Percentiles rank a stretch among this genome's conserved stretches.
These are phyloP conservation scores for Mastigamoeba balamuthi DNA, from an alignment of 78 protist species.

Conservation along the genomic window DNA sequence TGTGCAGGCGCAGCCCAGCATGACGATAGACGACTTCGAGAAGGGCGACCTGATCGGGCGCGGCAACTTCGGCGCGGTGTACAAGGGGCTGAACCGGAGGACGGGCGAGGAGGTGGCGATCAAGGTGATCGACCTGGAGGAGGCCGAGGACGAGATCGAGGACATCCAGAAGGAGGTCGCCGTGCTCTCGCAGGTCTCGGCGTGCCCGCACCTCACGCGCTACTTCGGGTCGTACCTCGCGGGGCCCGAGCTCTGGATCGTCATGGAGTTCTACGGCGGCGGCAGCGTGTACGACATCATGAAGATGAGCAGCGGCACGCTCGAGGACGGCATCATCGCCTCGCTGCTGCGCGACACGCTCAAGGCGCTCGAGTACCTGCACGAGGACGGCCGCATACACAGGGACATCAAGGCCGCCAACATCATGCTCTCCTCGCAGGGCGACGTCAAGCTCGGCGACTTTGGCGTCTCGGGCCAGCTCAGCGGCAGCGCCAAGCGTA, in stretches of 20 bases:
- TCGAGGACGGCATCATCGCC: neutral
- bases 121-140: neutral
- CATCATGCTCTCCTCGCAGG: constrained; percentile 26
- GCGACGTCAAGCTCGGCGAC: constrained; percentile 35
- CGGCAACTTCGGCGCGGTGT: constrained; percentile 76
- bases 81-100: constrained; percentile 30
- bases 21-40: too few relatives aligned
- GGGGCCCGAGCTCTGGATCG: neutral
- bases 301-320: neutral
- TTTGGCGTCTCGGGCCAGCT: constrained; percentile 43
- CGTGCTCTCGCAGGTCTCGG: neutral
- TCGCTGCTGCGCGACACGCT: neutral
- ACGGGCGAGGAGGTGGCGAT: neutral
- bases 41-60: constrained; percentile 62
- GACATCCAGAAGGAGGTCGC: neutral
- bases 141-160: neutral
- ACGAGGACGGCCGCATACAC: constrained; percentile 23
- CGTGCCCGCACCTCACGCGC: neutral
- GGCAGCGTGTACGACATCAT: neutral
- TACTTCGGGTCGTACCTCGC: neutral
- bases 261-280: neutral
- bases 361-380: constrained; percentile 43
- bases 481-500: too few relatives aligned
- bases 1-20: too few relatives aligned
- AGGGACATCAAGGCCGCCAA: constrained; percentile 55